Conservation (phyloP, 768 basidiomycete genomes). For the Boletus subparvulus region DNA sequence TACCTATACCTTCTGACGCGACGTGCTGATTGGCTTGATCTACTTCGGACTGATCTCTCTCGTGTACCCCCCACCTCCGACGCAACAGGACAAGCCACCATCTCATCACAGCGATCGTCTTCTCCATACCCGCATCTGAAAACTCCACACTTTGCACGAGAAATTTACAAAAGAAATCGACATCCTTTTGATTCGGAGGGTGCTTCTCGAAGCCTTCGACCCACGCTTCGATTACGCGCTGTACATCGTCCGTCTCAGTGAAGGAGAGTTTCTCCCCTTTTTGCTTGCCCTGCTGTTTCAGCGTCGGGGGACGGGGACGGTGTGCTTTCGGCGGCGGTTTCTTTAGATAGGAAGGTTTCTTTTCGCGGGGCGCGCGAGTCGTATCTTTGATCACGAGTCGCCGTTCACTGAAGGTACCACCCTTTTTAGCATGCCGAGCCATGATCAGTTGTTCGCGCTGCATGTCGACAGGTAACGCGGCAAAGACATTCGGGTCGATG, state of each 20-base stretch:
- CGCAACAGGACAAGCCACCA: slow-evolving; percentile 81
- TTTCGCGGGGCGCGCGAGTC: slow-evolving; percentile 31
- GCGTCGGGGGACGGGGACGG: slow-evolving; percentile 46
- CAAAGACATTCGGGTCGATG: slow-evolving; percentile 75
- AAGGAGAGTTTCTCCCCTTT: slow-evolving; percentile 58
- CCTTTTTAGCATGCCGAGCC: slow-evolving; percentile 49
- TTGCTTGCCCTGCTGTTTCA: slow-evolving; percentile 54
- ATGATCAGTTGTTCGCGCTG: slow-evolving; percentile 74
- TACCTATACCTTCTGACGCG: slow-evolving; percentile 48
- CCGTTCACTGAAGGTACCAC: slow-evolving; percentile 39
- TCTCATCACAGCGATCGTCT: slow-evolving; percentile 66
- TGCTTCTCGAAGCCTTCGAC: slow-evolving; percentile 58
- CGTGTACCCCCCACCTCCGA: slow-evolving; percentile 59
- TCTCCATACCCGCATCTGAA: slow-evolving; percentile 66
- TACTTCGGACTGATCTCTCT: slow-evolving; percentile 39
- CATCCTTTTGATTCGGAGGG: slow-evolving; percentile 71
- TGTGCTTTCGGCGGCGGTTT: slow-evolving; percentile 59
- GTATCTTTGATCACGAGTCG: slow-evolving; percentile 50
- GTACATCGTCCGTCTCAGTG: slow-evolving; percentile 69
- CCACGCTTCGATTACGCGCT: slow-evolving; percentile 73
- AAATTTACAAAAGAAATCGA: slow-evolving; percentile 73
- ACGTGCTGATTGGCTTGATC: slow-evolving; percentile 30
- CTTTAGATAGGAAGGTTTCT: slow-evolving; percentile 33
- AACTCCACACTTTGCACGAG: slow-evolving; percentile 68
- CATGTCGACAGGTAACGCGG: slow-evolving; percentile 57